These are phyloP conservation scores for Chloromonas sp. DNA, from an alignment of 163 green algal species.

Conservation along the genomic window DNA sequence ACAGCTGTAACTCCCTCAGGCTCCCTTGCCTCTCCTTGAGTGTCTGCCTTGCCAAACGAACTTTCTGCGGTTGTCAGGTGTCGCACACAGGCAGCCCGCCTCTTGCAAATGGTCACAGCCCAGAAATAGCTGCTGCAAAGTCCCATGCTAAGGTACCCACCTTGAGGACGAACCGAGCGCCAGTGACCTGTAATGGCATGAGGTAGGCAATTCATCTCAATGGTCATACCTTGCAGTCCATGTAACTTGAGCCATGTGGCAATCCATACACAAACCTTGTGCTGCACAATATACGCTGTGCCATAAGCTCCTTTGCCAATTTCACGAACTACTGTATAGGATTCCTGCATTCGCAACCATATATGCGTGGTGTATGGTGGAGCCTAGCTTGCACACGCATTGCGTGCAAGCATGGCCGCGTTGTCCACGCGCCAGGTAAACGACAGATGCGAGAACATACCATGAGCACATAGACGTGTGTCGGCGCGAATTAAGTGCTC, in stretches of 20 bases:
- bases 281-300: slow-evolving; percentile 19
- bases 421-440: no score
- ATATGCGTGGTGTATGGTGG: no score
- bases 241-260: not conserved
- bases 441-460: no score
- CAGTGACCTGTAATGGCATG: slow-evolving; percentile 8
- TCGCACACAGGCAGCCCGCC: not conserved
- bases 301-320: slow-evolving; percentile 29
- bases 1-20: slow-evolving; percentile 20
- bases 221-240: no score
- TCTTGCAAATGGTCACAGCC: not conserved
- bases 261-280: slow-evolving; percentile 18
- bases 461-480: no score
- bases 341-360: not conserved
- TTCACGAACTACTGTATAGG: slow-evolving; percentile 7
- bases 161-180: slow-evolving; percentile 23
- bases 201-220: not conserved
- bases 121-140: not conserved
- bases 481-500: no score
- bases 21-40: slow-evolving; percentile 16
- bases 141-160: not conserved
- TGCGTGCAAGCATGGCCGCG: no score
- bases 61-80: not conserved
- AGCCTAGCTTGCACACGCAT: no score
- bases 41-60: slow-evolving; percentile 20